A percentile compares a stretch with the other conserved stretches of the same genome.
These are phyloP conservation scores for Heritiera fomes DNA, from an alignment of 345 rosid genomes.

Conservation along the genomic window DNA sequence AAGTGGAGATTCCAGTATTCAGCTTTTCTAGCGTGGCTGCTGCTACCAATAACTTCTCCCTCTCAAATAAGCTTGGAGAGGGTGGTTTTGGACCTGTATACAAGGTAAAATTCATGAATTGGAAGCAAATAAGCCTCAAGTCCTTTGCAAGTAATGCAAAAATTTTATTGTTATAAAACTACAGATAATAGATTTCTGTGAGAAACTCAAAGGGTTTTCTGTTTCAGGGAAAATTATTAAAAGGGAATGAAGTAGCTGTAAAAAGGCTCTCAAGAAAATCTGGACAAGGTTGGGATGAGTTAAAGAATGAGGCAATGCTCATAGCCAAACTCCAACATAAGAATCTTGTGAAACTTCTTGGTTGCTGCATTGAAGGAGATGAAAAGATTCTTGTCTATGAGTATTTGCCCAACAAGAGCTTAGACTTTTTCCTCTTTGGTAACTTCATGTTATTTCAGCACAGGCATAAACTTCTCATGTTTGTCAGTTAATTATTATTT, in stretches of 20 bases:
- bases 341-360: conserved; percentile 20
- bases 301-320: conserved; percentile 17
- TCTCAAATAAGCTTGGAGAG: conserved; percentile 22
- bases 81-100: conserved; percentile 25
- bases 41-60: conserved; percentile 10
- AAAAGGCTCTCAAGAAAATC: conserved; percentile 15
- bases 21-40: conserved; percentile 17
- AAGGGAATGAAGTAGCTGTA: conserved; percentile 12
- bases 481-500: neutral
- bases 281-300: conserved; percentile 20
- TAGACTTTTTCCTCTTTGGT: conserved; percentile 18
- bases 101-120: neutral
- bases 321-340: conserved; percentile 26
- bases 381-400: conserved; percentile 20
- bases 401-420: conserved; percentile 24
- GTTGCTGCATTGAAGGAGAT: conserved; percentile 26
- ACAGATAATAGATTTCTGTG: neutral
- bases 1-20: conserved; percentile 20
- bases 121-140: neutral
- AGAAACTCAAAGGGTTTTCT: neutral
- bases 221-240: conserved; percentile 16
- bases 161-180: neutral
- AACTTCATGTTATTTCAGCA: neutral
- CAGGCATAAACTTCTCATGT: neutral
- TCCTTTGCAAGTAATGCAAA: neutral